phyloP scores from a whole-genome alignment of 2,329 filamentous ascomycete genomes.

The Aspergillus niger region DNA sequence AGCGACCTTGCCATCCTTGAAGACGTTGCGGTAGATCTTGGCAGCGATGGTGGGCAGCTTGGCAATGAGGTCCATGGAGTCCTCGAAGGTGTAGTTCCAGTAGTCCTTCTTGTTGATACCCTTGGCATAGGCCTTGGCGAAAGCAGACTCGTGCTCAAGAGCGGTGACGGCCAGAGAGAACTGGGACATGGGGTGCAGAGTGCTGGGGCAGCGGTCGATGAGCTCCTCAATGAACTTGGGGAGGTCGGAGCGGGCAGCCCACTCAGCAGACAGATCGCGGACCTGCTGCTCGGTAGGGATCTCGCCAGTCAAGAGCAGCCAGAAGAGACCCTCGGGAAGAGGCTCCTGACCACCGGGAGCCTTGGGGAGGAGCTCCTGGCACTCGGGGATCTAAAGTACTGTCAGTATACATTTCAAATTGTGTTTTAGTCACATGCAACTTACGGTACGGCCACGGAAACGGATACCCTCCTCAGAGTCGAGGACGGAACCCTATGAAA shows the following conservation, averaged over 20 bases:
- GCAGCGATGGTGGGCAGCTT: constrained; percentile 98
- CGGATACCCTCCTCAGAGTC: constrained; percentile 99
- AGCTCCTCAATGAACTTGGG: constrained; percentile 99
- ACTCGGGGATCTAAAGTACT: constrained; percentile 76
- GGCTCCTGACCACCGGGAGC: constrained; percentile 95
- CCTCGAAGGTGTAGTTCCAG: constrained; percentile 99
- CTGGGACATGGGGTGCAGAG: constrained; percentile 99
- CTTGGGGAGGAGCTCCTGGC: constrained; percentile 96
- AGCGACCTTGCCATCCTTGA: constrained; percentile 99
- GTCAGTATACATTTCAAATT: constrained; percentile 25
- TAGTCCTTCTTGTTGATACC: constrained; percentile 99
- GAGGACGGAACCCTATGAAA: constrained; percentile 75
- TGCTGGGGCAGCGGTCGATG: constrained; percentile 98
- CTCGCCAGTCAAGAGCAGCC: constrained; percentile 97
- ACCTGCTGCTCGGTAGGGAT: constrained; percentile 98
- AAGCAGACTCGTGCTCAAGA: constrained; percentile 96
- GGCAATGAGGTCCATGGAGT: constrained; percentile 99
- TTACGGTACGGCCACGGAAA: constrained; percentile 92
- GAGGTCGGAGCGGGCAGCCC: constrained; percentile 94
- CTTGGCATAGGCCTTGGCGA: constrained; percentile 98
- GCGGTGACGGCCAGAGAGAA: constrained; percentile 97
- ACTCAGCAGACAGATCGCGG: constrained; percentile 95
- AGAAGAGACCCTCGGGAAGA: constrained; percentile 98
- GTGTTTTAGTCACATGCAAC: constrained; percentile 24
- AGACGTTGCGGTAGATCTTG: constrained; percentile 99